Conservation (phyloP, 345 rosid species). For the Gossypium rotundifolium region DNA sequence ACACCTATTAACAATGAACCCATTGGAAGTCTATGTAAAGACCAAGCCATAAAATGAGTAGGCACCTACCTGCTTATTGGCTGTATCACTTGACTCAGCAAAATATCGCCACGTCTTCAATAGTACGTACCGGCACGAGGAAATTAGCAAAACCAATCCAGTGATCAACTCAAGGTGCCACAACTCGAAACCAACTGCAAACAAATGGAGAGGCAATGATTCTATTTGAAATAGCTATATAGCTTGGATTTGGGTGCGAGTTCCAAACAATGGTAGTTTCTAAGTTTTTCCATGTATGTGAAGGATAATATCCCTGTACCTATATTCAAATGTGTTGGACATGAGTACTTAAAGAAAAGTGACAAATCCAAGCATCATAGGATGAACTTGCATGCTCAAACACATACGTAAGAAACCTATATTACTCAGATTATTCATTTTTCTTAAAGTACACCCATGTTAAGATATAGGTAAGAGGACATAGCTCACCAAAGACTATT, state of each 20-base stretch:
- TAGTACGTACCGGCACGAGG: conserved; percentile 63
- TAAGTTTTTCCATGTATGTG: no score
- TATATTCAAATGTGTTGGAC: background rate
- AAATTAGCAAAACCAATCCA: conserved; percentile 61
- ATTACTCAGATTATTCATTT: no score
- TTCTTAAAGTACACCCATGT: no score
- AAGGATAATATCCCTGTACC: no score
- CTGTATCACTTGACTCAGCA: conserved; percentile 78
- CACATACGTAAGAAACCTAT: background rate
- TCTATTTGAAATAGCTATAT: background rate
- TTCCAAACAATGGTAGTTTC: no score
- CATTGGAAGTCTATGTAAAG: background rate
- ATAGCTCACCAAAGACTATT: no score
- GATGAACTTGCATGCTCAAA: background rate
- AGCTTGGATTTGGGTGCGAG: background rate
- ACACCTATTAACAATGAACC: background rate
- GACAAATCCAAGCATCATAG: background rate
- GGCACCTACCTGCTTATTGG: conserved; percentile 61
- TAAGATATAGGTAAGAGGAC: no score
- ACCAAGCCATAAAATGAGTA: background rate
- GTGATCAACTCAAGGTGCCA: conserved; percentile 76
- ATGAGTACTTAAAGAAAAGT: background rate
- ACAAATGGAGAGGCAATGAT: conserved; percentile 13
- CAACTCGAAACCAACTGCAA: conserved; percentile 68
- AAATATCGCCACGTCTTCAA: conserved; percentile 75